Evolutionary conservation across 2,329 filamentous ascomycete genomes (phyloP).

Genomic region (Cryphonectria nitschkei): DNA sequence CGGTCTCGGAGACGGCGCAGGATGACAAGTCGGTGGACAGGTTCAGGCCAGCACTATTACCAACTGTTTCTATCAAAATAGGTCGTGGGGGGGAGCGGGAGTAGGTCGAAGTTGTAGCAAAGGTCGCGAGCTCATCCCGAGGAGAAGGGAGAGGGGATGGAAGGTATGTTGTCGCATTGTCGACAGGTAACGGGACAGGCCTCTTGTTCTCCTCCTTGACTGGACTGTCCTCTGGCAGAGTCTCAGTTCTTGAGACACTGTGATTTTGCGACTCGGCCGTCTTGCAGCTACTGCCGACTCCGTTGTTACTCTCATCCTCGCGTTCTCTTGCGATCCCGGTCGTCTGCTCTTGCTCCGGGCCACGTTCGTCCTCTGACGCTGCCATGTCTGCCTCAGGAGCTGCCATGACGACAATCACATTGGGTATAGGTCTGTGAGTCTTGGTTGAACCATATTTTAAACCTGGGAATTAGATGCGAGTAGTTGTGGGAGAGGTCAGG

Average conservation of each 20-base stretch:
- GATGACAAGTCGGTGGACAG: conserved; percentile 18
- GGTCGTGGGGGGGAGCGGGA: not conserved
- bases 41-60: conserved; percentile 12
- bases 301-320: not conserved
- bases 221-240: not conserved
- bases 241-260: not conserved
- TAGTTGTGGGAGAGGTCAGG: not conserved
- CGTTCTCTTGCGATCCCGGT: not conserved
- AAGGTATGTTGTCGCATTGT: not conserved
- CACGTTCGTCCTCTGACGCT: not conserved
- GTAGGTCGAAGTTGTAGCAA: not conserved
- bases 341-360: conserved; percentile 6
- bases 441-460: not conserved
- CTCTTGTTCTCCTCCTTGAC: conserved; percentile 8
- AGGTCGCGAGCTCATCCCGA: not conserved
- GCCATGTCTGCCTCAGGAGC: conserved; percentile 22
- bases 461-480: not conserved
- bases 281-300: not conserved
- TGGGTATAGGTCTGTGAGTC: too few species aligned
- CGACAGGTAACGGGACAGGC: not conserved
- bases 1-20: conserved; percentile 28
- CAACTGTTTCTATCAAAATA: not conserved
- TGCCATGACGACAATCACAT: conserved; percentile 21
- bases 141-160: conserved; percentile 18
- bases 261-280: conserved; percentile 1